Evolutionary conservation across 1,284 basidiomycete species (phyloP).

Genomic region (Cystobasidium pallidum): DNA sequence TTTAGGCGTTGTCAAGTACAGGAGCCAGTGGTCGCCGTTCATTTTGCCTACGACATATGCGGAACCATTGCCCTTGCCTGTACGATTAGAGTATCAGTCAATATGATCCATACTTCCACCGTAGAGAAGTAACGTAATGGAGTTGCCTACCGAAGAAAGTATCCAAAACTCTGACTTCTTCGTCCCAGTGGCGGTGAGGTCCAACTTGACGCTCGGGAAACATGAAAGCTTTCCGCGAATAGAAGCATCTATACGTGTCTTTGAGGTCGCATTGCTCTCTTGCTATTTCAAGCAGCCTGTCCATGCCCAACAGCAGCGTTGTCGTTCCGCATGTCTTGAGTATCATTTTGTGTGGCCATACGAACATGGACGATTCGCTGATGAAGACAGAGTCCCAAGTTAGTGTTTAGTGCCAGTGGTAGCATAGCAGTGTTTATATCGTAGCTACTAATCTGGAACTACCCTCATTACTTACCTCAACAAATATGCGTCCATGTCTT

Average conservation of each 20-base stretch:
- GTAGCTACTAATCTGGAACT: too few species aligned
- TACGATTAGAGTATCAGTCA: constrained; percentile 11
- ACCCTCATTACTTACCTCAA: constrained; percentile 70
- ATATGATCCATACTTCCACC: background rate
- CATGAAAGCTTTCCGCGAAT: constrained; percentile 98
- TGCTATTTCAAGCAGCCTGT: constrained; percentile 89
- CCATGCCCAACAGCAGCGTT: constrained; percentile 90
- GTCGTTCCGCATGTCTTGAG: constrained; percentile 99
- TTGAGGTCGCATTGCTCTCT: constrained; percentile 72
- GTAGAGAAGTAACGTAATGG: background rate
- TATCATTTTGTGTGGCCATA: constrained; percentile 93
- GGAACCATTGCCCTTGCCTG: constrained; percentile 67
- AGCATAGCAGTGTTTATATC: too few species aligned
- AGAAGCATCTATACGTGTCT: constrained; percentile 84
- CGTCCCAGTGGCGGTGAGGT: constrained; percentile 91
- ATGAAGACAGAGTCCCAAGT: constrained; percentile 1
- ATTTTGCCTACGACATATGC: constrained; percentile 98
- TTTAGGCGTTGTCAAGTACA: constrained; percentile 79
- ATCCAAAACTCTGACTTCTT: constrained; percentile 90
- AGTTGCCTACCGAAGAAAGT: constrained; percentile 69
- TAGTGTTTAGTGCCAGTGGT: too few species aligned
- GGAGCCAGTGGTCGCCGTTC: constrained; percentile 98
- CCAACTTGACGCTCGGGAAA: constrained; percentile 95
- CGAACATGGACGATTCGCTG: constrained; percentile 97
- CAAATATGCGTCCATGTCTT: constrained; percentile 91